Percentiles rank a stretch among this genome's conserved stretches.
Conservation (phyloP, 441 rosid genomes). For the Jatropha multifida region DNA sequence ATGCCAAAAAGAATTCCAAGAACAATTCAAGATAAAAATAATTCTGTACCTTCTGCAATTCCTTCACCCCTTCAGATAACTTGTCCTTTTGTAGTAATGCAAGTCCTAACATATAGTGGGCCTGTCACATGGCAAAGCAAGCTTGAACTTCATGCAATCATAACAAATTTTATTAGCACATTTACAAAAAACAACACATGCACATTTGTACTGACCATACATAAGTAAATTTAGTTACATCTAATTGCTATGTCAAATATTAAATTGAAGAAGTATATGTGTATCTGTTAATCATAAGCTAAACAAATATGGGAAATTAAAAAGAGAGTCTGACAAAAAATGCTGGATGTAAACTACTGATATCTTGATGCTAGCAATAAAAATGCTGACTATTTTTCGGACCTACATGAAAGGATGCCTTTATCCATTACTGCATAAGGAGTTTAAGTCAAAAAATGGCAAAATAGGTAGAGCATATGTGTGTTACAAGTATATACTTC, state of each 20-base stretch:
- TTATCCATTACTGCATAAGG: neutral
- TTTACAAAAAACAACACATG: neutral
- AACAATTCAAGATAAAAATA: neutral
- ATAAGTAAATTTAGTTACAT: neutral
- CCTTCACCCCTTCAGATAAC: conserved; percentile 61
- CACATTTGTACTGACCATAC: neutral
- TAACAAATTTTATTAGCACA: neutral
- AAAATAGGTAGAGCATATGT: neutral
- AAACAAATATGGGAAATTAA: neutral
- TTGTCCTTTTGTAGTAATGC: conserved; percentile 58
- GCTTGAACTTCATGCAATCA: neutral
- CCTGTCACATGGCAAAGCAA: conserved; percentile 45
- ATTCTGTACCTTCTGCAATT: conserved; percentile 61
- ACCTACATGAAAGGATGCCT: neutral
- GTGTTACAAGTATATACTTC: neutral
- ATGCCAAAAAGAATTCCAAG: neutral
- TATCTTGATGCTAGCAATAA: neutral
- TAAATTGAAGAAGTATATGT: neutral
- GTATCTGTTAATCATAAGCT: neutral
- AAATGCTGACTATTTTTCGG: neutral
- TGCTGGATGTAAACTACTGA: neutral
- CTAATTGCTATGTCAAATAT: neutral
- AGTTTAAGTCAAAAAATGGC: neutral
- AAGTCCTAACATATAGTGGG: conserved; percentile 83
- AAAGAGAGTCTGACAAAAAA: neutral